Evolutionary conservation across 2,329 filamentous ascomycete species (phyloP).

Genomic region (Zarea fungicola): DNA sequence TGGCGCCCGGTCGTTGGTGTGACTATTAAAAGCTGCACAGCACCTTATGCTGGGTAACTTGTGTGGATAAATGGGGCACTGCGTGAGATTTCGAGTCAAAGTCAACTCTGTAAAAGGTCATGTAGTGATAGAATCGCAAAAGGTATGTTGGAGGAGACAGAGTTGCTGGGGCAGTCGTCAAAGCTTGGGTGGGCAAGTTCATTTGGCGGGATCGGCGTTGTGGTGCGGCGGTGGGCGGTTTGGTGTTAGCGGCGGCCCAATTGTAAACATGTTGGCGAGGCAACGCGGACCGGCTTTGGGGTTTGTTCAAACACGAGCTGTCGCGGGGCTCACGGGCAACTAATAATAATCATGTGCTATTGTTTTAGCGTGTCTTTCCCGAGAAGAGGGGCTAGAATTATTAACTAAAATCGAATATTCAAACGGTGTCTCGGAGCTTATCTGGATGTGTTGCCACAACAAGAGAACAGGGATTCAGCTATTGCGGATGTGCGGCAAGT

Average conservation of each 20-base stretch:
- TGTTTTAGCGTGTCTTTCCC: not conserved
- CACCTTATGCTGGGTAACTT: too few relatives aligned
- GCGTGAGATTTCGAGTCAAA: too few relatives aligned
- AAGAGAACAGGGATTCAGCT: not conserved
- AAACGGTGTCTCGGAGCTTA: constrained; percentile 3
- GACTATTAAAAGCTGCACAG: not conserved
- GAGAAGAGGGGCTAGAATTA: constrained; percentile 5
- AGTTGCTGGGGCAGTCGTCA: constrained; percentile 19
- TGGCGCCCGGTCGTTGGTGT: not conserved
- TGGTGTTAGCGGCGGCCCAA: constrained; percentile 18
- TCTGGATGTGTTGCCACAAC: not conserved
- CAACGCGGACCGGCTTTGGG: constrained; percentile 21
- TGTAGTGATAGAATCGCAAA: constrained; percentile 6
- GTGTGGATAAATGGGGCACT: too few relatives aligned
- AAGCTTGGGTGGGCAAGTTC: constrained; percentile 4
- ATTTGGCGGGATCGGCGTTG: constrained; percentile 3
- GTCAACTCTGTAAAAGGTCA: too few relatives aligned
- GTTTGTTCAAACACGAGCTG: constrained; percentile 2
- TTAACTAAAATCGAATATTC: not conserved
- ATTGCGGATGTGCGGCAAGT: not conserved
- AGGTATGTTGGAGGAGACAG: constrained; percentile 12
- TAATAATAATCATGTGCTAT: not conserved
- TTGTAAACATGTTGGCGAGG: constrained; percentile 31
- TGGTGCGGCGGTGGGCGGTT: constrained; percentile 10
- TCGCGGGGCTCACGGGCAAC: constrained; percentile 2